These are phyloP conservation scores for Priceomyces melissophilus DNA, from an alignment of 805 yeast genomes.

Conservation along the genomic window DNA sequence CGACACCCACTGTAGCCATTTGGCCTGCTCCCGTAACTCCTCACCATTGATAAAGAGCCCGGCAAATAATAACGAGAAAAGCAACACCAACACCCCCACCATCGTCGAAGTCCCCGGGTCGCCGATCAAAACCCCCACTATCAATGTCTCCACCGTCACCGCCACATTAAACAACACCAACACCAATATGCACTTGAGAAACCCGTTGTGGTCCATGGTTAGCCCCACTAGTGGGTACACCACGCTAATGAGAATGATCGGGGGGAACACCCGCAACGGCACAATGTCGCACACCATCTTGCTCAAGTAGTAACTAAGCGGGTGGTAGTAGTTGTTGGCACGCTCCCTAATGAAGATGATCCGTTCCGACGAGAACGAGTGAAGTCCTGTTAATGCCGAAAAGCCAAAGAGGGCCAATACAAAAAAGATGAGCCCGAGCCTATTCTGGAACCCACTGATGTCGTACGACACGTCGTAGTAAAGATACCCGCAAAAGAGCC, in stretches of 20 bases:
- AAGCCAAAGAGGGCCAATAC: slow-evolving; percentile 90
- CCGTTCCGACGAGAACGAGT: slow-evolving; percentile 84
- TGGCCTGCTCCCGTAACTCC: slow-evolving; percentile 46
- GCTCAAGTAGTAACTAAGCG: slow-evolving; percentile 78
- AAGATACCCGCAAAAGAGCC: slow-evolving; percentile 78
- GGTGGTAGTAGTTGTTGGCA: slow-evolving; percentile 90
- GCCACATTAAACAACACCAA: slow-evolving; percentile 83
- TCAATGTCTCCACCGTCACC: slow-evolving; percentile 76
- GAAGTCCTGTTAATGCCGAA: slow-evolving; percentile 86
- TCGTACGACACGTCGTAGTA: slow-evolving; percentile 83
- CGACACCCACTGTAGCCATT: slow-evolving; percentile 78
- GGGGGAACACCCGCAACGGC: slow-evolving; percentile 94
- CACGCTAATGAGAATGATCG: slow-evolving; percentile 72
- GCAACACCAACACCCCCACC: slow-evolving; percentile 75
- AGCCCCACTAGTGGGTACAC: slow-evolving; percentile 90
- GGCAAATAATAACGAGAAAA: slow-evolving; percentile 87
- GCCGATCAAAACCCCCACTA: slow-evolving; percentile 81
- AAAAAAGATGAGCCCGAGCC: slow-evolving; percentile 91
- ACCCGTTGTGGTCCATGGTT: slow-evolving; percentile 71
- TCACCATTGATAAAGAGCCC: slow-evolving; percentile 90
- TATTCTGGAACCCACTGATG: slow-evolving; percentile 93
- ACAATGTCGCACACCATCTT: slow-evolving; percentile 87
- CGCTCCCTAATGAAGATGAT: slow-evolving; percentile 89
- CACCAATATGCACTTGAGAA: slow-evolving; percentile 63
- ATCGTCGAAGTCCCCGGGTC: slow-evolving; percentile 93